phyloP scores from a whole-genome alignment of 495 filamentous ascomycete species.

The Aspergillus saccharolyticus region DNA sequence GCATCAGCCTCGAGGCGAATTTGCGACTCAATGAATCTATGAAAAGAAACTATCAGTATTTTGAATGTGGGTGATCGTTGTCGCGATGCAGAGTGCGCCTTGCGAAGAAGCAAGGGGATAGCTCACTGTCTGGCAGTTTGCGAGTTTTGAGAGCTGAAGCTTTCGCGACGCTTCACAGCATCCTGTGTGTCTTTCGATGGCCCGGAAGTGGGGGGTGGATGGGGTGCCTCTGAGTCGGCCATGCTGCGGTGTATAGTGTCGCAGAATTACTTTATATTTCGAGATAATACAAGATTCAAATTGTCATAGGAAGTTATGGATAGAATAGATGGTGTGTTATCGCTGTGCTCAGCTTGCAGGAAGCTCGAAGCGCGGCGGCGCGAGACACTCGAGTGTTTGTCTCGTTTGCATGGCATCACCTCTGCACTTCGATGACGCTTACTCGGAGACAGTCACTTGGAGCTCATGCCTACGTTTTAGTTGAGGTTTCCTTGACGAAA shows the following conservation, averaged over 20 bases:
- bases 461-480: not conserved
- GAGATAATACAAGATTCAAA: not conserved
- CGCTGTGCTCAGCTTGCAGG: not conserved
- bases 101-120: not conserved
- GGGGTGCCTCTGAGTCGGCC: constrained; percentile 7
- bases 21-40: constrained; percentile 81
- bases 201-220: constrained; percentile 8
- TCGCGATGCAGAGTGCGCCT: not conserved
- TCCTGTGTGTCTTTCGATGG: constrained; percentile 12
- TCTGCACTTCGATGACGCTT: not conserved
- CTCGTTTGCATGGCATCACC: constrained; percentile 15
- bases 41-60: not conserved
- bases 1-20: constrained; percentile 90
- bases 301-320: not conserved
- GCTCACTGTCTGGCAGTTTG: constrained; percentile 84
- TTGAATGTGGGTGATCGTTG: no score
- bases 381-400: constrained; percentile 19
- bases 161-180: constrained; percentile 36
- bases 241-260: not conserved
- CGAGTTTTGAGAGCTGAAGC: constrained; percentile 63
- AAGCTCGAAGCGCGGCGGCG: constrained; percentile 10
- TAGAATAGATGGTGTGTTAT: not conserved
- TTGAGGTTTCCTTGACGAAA: no score
- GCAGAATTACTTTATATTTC: not conserved
- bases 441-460: not conserved